Percentiles rank a stretch among this genome's conserved stretches.
Conservation (phyloP, 257 asterid genomes). For the Nicotiana tomentosiformis region DNA sequence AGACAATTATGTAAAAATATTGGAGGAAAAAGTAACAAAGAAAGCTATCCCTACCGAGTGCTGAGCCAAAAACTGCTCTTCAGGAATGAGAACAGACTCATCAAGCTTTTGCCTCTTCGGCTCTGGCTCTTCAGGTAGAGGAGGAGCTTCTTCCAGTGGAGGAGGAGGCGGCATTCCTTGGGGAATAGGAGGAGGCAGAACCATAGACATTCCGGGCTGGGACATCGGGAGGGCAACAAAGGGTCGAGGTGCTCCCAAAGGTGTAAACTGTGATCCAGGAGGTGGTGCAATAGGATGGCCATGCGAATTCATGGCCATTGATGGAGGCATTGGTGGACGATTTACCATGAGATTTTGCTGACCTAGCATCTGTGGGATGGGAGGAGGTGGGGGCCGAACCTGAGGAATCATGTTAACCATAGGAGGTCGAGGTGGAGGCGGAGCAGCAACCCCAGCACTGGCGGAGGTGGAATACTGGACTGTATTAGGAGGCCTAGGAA, state of each 20-base stretch:
- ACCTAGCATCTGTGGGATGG: constrained; percentile 57
- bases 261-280: constrained; percentile 80
- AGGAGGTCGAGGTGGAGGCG: constrained; percentile 66
- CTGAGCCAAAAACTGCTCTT: constrained; percentile 73
- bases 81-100: constrained; percentile 63
- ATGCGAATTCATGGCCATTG: constrained; percentile 33
- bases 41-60: constrained; percentile 45
- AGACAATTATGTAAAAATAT: too few relatives aligned
- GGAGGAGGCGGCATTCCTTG: constrained; percentile 75
- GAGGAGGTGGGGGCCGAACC: constrained; percentile 64
- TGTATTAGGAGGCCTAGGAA: constrained; percentile 56
- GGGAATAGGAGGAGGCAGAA: constrained; percentile 25
- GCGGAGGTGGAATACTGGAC: constrained; percentile 47
- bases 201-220: constrained; percentile 54
- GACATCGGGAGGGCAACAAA: constrained; percentile 44
- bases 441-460: constrained; percentile 42
- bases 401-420: constrained; percentile 47
- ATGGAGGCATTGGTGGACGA: constrained; percentile 60
- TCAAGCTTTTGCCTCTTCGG: constrained; percentile 87
- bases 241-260: constrained; percentile 52
- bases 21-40: neutral
- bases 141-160: constrained; percentile 94
- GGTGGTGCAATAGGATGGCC: constrained; percentile 55
- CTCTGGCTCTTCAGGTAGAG: constrained; percentile 91
- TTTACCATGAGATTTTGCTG: constrained; percentile 56